phyloP scores from a whole-genome alignment of 352 stramenopile genomes.

The Pythium guiyangense region DNA sequence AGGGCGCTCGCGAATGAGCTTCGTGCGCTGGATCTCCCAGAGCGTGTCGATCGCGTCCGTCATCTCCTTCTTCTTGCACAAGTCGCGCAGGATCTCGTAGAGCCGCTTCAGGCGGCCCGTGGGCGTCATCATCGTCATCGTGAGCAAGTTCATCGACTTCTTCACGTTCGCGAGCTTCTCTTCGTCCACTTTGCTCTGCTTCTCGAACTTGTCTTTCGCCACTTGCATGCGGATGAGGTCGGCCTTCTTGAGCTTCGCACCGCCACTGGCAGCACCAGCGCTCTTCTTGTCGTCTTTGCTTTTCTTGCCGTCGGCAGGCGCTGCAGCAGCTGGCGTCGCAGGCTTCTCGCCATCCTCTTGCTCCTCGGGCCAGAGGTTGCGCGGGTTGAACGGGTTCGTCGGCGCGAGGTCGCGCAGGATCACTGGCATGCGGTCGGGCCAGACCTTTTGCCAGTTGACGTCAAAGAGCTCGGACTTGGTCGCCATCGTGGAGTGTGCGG shows the following conservation, averaged over 20 bases:
- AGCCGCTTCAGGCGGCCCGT: conserved; percentile 78
- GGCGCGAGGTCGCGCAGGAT: conserved; percentile 82
- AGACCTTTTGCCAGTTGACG: conserved; percentile 89
- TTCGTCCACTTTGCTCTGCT: conserved; percentile 85
- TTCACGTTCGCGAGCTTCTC: conserved; percentile 88
- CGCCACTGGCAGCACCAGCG: conserved; percentile 6
- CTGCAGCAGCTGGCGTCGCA: background rate
- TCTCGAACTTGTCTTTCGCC: conserved; percentile 84
- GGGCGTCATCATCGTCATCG: conserved; percentile 86
- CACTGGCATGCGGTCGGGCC: conserved; percentile 84
- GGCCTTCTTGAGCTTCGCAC: conserved; percentile 77
- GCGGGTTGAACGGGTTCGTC: conserved; percentile 84
- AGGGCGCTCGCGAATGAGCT: conserved; percentile 48
- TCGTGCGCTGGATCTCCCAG: conserved; percentile 82
- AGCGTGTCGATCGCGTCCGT: conserved; percentile 84
- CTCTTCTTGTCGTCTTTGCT: conserved; percentile 39
- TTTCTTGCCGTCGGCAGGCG: background rate
- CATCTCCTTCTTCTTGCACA: conserved; percentile 82
- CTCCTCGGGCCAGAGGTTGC: conserved; percentile 82
- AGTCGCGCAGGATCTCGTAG: conserved; percentile 82
- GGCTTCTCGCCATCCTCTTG: conserved; percentile 24
- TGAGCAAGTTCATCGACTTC: conserved; percentile 70
- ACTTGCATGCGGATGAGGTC: conserved; percentile 85
- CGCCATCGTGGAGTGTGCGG: conserved; percentile 26
- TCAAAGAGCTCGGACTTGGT: conserved; percentile 81